Conservation (phyloP, 495 filamentous ascomycete genomes). For the Friedmanniomyces simplex region DNA sequence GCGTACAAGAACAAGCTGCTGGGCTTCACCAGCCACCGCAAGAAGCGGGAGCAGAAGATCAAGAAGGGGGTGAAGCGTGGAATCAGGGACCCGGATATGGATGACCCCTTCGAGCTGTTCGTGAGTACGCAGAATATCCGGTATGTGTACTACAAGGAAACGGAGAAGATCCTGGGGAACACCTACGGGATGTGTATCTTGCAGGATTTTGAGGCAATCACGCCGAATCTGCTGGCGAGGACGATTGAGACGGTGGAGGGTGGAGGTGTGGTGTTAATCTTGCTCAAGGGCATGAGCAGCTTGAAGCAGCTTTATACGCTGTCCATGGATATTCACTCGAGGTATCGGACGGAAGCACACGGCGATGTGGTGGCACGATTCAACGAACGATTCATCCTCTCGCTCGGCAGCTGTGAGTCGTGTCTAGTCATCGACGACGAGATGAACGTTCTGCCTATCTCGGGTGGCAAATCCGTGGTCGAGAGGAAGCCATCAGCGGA, state of each 20-base stretch:
- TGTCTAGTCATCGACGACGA: slow-evolving; percentile 98
- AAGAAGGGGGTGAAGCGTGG: slow-evolving; percentile 96
- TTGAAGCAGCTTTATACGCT: slow-evolving; percentile 95
- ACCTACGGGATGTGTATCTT: slow-evolving; percentile 98
- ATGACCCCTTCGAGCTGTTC: slow-evolving; percentile 97
- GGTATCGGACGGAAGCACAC: slow-evolving; percentile 94
- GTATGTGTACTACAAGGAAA: slow-evolving; percentile 99
- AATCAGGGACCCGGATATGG: slow-evolving; percentile 84
- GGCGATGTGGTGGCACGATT: slow-evolving; percentile 92
- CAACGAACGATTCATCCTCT: slow-evolving; percentile 96
- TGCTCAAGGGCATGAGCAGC: slow-evolving; percentile 94
- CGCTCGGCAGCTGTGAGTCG: slow-evolving; percentile 82
- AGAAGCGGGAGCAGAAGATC: slow-evolving; percentile 96
- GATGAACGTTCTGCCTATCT: slow-evolving; percentile 93
- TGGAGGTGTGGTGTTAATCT: slow-evolving; percentile 78
- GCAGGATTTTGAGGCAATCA: slow-evolving; percentile 97
- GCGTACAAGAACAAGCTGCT: slow-evolving; percentile 98
- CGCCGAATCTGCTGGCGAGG: slow-evolving; percentile 85
- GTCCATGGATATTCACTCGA: slow-evolving; percentile 95
- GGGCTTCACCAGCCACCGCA: slow-evolving; percentile 87
- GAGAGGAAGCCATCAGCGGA: slow-evolving; percentile 55
- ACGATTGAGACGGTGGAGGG: slow-evolving; percentile 98
- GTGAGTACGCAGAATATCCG: slow-evolving; percentile 93
- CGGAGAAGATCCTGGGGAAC: slow-evolving; percentile 97
- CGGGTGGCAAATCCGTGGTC: slow-evolving; percentile 78